A percentile compares a stretch with the other conserved stretches of the same genome.
Evolutionary conservation across 352 stramenopile genomes (phyloP).

Genomic region (Phytophthora pisi): DNA sequence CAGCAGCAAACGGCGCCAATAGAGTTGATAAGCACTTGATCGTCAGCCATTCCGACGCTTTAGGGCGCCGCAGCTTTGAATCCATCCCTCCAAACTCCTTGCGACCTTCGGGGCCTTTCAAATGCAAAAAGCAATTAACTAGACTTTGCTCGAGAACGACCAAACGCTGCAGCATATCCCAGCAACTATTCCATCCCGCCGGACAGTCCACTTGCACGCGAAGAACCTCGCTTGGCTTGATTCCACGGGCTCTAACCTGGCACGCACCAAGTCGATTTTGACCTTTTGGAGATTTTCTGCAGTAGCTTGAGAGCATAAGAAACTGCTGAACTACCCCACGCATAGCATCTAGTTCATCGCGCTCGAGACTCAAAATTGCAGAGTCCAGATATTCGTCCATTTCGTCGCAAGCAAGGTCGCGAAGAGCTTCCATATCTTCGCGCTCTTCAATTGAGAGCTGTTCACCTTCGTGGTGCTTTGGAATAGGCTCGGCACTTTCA

Average conservation of each 20-base stretch:
- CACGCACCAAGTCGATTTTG: neutral
- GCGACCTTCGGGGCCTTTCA: neutral
- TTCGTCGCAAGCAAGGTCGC: neutral
- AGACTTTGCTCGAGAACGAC: neutral
- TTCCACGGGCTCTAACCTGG: neutral
- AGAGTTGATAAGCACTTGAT: neutral
- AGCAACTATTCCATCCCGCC: conserved; percentile 1
- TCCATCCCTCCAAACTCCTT: neutral
- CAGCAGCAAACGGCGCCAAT: neutral
- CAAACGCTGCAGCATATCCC: neutral
- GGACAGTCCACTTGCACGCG: conserved; percentile 7
- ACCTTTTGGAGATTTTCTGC: neutral
- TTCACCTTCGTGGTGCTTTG: neutral
- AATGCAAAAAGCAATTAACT: neutral
- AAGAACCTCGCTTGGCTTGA: neutral
- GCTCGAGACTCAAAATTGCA: neutral
- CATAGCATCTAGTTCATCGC: neutral
- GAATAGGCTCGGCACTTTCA: neutral
- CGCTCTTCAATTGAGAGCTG: neutral
- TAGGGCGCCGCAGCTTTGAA: neutral
- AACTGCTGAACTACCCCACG: neutral
- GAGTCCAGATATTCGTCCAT: neutral
- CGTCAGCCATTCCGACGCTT: neutral
- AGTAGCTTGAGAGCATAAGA: neutral
- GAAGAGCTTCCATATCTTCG: neutral